These are phyloP conservation scores for Pestalotiopsis sp. DNA, from an alignment of 2,329 filamentous ascomycete species.

Conservation along the genomic window DNA sequence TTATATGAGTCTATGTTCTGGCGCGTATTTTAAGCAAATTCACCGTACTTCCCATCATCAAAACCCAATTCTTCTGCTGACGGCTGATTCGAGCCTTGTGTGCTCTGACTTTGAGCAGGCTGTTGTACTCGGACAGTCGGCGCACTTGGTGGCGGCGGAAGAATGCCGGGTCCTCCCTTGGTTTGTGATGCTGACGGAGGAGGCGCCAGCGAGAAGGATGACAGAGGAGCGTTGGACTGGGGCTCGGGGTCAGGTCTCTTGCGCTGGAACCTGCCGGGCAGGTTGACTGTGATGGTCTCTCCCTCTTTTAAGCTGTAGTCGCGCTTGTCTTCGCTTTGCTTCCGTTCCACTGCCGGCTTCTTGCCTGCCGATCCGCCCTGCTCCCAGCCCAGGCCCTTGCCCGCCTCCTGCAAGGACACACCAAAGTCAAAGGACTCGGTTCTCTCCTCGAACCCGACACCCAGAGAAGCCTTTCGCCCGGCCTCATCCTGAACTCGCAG, in stretches of 20 bases:
- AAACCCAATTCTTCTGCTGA: slow-evolving; percentile 73
- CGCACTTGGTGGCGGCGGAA: slow-evolving; percentile 70
- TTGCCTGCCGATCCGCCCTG: slow-evolving; percentile 38
- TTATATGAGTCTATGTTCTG: not conserved
- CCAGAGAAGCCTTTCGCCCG: slow-evolving; percentile 76
- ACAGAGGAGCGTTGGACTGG: slow-evolving; percentile 35
- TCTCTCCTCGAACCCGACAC: slow-evolving; percentile 86
- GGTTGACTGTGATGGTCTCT: slow-evolving; percentile 83
- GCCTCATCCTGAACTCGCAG: slow-evolving; percentile 76
- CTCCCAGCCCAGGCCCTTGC: slow-evolving; percentile 69
- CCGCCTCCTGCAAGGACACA: slow-evolving; percentile 77
- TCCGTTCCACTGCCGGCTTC: slow-evolving; percentile 37
- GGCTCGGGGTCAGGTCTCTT: slow-evolving; percentile 42
- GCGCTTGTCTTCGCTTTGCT: slow-evolving; percentile 57
- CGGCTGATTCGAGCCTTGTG: slow-evolving; percentile 31
- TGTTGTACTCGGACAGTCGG: slow-evolving; percentile 64
- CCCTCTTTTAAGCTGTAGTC: slow-evolving; percentile 89
- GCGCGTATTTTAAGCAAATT: slow-evolving; percentile 60
- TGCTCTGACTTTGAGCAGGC: slow-evolving; percentile 51
- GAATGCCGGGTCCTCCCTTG: slow-evolving; percentile 34
- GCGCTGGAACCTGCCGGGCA: slow-evolving; percentile 61
- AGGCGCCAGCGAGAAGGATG: slow-evolving; percentile 74
- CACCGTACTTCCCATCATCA: slow-evolving; percentile 86
- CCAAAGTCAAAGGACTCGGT: slow-evolving; percentile 85
- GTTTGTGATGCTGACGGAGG: slow-evolving; percentile 55